Base-by-base conservation (phyloP, 2,329 filamentous ascomycete species). In the Microcera coccophila region DNA sequence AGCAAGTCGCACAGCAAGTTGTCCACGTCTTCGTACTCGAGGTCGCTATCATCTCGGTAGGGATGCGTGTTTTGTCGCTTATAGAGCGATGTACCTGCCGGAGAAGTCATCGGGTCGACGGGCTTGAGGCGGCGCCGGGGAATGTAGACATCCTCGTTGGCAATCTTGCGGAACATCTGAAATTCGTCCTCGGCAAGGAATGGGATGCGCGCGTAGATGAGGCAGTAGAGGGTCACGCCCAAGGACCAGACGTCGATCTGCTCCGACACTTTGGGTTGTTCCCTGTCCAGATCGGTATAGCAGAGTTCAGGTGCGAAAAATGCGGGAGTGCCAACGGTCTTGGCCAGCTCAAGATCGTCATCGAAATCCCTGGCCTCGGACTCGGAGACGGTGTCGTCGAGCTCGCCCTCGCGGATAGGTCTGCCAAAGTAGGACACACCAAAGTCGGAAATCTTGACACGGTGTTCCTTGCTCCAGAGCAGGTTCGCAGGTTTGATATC, bases 201-300 rank as follows among this genome's bases (percentile, higher is more conserved):
- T 0, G 93, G 93, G 31, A 96, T 87, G 40, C 93, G 87, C 12
- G 90, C 93, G 62, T 86, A 98, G 42, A 98, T 82, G 63, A 98
- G 82, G 60, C 91, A 95, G 67, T 96, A 98, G 2, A 98, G 78
- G 0, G 93, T 98, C 16, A 98, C 89, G 17, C 93, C 93, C 17
- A 98, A 74, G 10, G 93, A 95, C 93, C 93, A 98, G 14, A 98
- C 84, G 60, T 98, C 93, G 54, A 98, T 95, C 57, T 94, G 88
- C 56, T 89, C 88, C 4, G 90, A 95, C 31, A 98, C 83, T 69
- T 76, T 91, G 52, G 77, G 89, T 58, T 78, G 85, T 59, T 76
- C 81, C 55, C 67, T 75, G 48, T 81, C 83, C 18, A 82, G 67
- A 49, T 93, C 90, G 2, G 88, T 94, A 62, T 90, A 93, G 68